phyloP scores from a whole-genome alignment of 192 early-diverging fungal species.

The Podochytrium sp. region DNA sequence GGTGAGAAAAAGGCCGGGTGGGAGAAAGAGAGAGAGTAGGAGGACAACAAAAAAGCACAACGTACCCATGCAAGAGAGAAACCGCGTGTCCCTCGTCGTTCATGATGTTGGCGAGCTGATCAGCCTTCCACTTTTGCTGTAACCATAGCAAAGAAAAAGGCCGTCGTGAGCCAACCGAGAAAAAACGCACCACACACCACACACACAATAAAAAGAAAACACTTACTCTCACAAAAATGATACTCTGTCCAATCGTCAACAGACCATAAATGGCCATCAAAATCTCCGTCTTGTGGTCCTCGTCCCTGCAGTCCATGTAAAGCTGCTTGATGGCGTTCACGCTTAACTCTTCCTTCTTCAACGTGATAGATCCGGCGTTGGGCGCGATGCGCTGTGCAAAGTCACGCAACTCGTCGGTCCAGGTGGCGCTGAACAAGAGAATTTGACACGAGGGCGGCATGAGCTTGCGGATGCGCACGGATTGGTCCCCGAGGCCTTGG shows the following conservation, averaged over 20 bases:
- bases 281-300: slow-evolving; percentile 72
- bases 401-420: slow-evolving; percentile 72
- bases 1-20: background rate
- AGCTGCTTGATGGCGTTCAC: slow-evolving; percentile 96
- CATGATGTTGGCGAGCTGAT: slow-evolving; percentile 75
- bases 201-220: background rate
- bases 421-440: slow-evolving; percentile 95
- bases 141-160: too few relatives aligned
- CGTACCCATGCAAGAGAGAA: slow-evolving; percentile 76
- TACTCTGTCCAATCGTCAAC: slow-evolving; percentile 93
- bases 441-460: slow-evolving; percentile 80
- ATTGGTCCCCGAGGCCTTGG: slow-evolving; percentile 80
- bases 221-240: slow-evolving; percentile 88
- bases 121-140: slow-evolving; percentile 81
- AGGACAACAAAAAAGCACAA: background rate
- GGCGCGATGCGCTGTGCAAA: slow-evolving; percentile 86
- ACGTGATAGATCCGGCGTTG: slow-evolving; percentile 81
- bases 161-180: too few relatives aligned
- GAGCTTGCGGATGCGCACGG: slow-evolving; percentile 80
- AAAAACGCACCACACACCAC: too few relatives aligned
- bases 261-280: slow-evolving; percentile 64
- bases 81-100: slow-evolving; percentile 82
- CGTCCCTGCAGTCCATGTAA: slow-evolving; percentile 89
- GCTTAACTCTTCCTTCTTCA: slow-evolving; percentile 86
- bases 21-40: background rate